A percentile compares a stretch with the other conserved stretches of the same genome.
Conservation (phyloP, 2,329 filamentous ascomycete genomes). For the Pezicula carpinea region DNA sequence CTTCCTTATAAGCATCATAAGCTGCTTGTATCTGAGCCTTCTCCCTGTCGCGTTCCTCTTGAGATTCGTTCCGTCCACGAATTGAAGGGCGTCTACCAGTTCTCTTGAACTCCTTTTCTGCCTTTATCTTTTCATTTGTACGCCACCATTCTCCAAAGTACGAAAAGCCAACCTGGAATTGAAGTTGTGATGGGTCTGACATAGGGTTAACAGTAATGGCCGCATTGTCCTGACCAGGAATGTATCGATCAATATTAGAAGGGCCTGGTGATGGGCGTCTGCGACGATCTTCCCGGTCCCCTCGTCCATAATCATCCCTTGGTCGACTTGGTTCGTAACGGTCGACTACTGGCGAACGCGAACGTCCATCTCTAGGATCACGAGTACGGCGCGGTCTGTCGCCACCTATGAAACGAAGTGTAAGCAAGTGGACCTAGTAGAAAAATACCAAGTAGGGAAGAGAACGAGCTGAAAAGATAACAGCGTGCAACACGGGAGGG, state of each 20-base stretch:
- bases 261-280: constrained; percentile 54
- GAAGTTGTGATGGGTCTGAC: constrained; percentile 65
- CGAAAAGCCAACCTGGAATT: constrained; percentile 79
- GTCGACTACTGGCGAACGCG: constrained; percentile 68
- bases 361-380: constrained; percentile 49
- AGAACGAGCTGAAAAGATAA: neutral
- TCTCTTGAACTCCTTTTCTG: constrained; percentile 68
- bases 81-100: constrained; percentile 65
- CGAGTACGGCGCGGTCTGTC: constrained; percentile 51
- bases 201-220: constrained; percentile 60
- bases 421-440: constrained; percentile 12
- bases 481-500: constrained; percentile 2
- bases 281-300: constrained; percentile 56
- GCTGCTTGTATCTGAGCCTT: constrained; percentile 71
- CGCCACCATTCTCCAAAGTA: constrained; percentile 88
- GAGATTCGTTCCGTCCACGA: constrained; percentile 56
- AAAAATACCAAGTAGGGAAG: neutral
- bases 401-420: constrained; percentile 37
- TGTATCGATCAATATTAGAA: constrained; percentile 78
- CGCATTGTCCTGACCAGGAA: constrained; percentile 64
- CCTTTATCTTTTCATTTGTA: constrained; percentile 75
- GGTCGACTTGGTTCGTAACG: constrained; percentile 66
- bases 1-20: constrained; percentile 64
- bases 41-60: constrained; percentile 75
- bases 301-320: constrained; percentile 62